phyloP scores from a whole-genome alignment of 495 filamentous ascomycete genomes.

The Hypoxylon cercidicola region DNA sequence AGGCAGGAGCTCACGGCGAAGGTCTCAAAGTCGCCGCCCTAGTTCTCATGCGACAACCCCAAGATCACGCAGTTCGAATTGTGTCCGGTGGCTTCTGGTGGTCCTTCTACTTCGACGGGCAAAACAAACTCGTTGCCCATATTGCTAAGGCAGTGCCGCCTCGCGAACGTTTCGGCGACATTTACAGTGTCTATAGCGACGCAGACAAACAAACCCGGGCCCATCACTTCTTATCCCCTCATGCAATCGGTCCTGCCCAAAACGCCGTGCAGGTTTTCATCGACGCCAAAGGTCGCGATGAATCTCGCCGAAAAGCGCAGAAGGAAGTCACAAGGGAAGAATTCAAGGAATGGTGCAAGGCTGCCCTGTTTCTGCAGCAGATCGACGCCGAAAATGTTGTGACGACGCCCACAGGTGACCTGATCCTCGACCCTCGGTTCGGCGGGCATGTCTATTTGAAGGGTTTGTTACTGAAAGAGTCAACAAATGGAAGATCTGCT shows the following conservation, averaged over 20 bases:
- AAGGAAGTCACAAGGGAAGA: constrained; percentile 7
- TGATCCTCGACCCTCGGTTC: constrained; percentile 16
- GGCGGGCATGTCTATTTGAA: constrained; percentile 23
- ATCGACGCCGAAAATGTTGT: constrained; percentile 2
- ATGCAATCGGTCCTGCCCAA: not conserved
- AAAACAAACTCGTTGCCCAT: constrained; percentile 6
- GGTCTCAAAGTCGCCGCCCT: constrained; percentile 38
- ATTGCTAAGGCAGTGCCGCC: not conserved
- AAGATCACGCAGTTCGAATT: constrained; percentile 33
- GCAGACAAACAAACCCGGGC: not conserved
- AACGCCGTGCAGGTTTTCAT: constrained; percentile 12
- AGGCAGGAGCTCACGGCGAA: constrained; percentile 40
- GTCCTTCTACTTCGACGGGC: constrained; percentile 37
- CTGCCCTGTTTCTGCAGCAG: constrained; percentile 25
- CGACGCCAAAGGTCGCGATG: constrained; percentile 6
- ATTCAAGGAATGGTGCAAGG: constrained; percentile 25
- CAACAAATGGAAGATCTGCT: constrained; percentile 12
- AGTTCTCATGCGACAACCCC: constrained; percentile 30
- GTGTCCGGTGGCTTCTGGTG: constrained; percentile 33
- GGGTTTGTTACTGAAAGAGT: constrained; percentile 19
- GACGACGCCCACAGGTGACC: constrained; percentile 14
- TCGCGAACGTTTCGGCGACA: not conserved
- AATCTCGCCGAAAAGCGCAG: constrained; percentile 18
- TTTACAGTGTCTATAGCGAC: not conserved
- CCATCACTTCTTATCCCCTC: constrained; percentile 1